Base-by-base conservation (phyloP, 371 early-diverging fungal species). In the Coemansia sp. region DNA sequence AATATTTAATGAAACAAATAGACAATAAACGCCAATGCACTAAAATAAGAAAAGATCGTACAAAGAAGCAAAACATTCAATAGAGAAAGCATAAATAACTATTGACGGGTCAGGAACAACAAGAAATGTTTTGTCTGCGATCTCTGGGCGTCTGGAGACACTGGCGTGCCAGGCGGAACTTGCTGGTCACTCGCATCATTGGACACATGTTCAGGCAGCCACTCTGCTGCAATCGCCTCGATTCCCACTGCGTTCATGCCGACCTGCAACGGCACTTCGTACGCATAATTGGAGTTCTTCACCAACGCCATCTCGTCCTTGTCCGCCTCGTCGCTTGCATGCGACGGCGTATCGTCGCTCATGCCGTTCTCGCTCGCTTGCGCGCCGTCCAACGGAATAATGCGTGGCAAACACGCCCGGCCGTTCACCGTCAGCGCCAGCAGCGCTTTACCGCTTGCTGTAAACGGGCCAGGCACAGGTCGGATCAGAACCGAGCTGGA, bases 391-490 rank as follows among this genome's bases (percentile, higher is more conserved):
- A 54, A 40, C 32, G 66, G 41, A 4, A 76, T 67, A 12, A 65
- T 39, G 9, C 76, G 76, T 1, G 76, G 73, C 15, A 58, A 53
- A n/a, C 60, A 48, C 23, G 64, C 65, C 9, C 73, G 68, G 11
- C 68, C 67, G 41, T 76, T 76, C 17, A 52, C 68, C 2, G 49
- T 44, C 5, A 76, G 32, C 23, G 64, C 29, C 26, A 76, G 57
- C 23, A 76, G 29, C 2, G 51, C 24, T 29, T 76, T 76, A 39
- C 66, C 66, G 9, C 19, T 49, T 46, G 48, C 26, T 40, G 23
- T 72, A n/a, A 67, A 68, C 12, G 76, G 76, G 1, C 76, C 76
- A 1, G 76, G 76, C 12, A 70, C 64, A 3, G 76, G 76, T 11
- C 76, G 76, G 28, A 76, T 26, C 36, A 76, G 58, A 40, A 68